Evolutionary conservation across 371 early-diverging fungal species (phyloP).

Genomic region (Lichtheimia ramosa): DNA sequence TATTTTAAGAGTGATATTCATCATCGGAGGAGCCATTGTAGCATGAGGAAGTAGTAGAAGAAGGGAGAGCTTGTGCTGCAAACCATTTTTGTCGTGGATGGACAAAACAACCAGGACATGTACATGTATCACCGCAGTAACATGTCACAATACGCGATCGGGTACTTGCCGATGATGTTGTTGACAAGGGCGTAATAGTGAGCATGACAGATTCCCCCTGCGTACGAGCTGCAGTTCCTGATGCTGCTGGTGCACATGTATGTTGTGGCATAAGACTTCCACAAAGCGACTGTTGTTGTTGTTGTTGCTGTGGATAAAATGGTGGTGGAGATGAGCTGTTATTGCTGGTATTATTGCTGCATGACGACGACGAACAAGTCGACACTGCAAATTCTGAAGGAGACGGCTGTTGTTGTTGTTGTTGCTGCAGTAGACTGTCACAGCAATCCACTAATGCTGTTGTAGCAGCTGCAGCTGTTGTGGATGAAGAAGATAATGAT

Average conservation of each 20-base stretch:
- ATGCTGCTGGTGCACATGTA: conserved; percentile 7
- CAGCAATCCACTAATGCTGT: too few species aligned
- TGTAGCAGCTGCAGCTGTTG: too few species aligned
- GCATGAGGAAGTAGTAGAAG: not conserved
- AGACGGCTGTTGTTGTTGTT: not conserved
- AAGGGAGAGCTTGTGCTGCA: not conserved
- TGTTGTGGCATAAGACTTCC: conserved; percentile 31
- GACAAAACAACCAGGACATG: conserved; percentile 31
- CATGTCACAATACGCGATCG: conserved; percentile 27
- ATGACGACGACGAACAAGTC: conserved; percentile 6
- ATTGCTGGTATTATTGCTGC: not conserved
- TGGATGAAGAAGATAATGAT: too few species aligned
- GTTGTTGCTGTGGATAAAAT: not conserved
- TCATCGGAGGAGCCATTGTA: not conserved
- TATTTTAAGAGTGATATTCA: not conserved
- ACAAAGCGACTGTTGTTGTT: conserved; percentile 8
- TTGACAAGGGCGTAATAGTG: conserved; percentile 42
- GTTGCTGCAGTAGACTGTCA: not conserved
- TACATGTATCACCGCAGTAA: conserved; percentile 21
- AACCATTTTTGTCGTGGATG: conserved; percentile 14
- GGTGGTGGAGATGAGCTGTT: not conserved
- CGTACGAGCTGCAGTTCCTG: not conserved
- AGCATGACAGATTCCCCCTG: conserved; percentile 45
- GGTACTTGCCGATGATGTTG: conserved; percentile 4
- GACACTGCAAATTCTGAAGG: not conserved